A percentile compares a stretch with the other conserved stretches of the same genome.
Evolutionary conservation across 2,329 filamentous ascomycete species (phyloP).

Genomic region (Neofusicoccum sp.): DNA sequence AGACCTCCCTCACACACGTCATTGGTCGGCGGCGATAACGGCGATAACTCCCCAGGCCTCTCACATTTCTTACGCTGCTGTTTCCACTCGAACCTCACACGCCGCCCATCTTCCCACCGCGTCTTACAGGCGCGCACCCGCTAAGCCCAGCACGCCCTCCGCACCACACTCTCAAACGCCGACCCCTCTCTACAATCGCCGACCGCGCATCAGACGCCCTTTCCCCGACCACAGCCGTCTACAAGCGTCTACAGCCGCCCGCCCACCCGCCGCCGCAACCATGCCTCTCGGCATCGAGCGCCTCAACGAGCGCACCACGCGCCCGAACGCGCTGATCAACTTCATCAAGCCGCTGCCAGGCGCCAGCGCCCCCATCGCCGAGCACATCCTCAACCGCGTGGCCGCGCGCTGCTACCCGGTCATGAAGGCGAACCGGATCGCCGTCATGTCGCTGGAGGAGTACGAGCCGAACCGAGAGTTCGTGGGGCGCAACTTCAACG

Average conservation of each 20-base stretch:
- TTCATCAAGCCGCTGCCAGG: conserved; percentile 81
- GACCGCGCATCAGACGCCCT: neutral
- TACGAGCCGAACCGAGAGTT: conserved; percentile 80
- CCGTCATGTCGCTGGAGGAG: conserved; percentile 66
- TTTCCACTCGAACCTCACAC: neutral
- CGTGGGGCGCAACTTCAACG: conserved; percentile 86
- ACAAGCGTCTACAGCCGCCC: neutral
- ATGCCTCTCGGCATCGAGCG: conserved; percentile 81
- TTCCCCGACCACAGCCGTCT: no score
- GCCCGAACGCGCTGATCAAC: conserved; percentile 74
- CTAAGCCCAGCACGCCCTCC: neutral
- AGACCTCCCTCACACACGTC: neutral
- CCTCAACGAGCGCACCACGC: conserved; percentile 70
- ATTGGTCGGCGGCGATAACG: neutral
- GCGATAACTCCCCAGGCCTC: neutral
- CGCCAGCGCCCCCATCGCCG: conserved; percentile 35
- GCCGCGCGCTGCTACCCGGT: conserved; percentile 70
- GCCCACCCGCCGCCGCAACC: conserved; percentile 12
- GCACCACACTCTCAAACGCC: neutral
- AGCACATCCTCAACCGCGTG: conserved; percentile 37
- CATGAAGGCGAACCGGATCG: conserved; percentile 47
- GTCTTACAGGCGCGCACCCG: neutral
- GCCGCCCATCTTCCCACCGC: neutral
- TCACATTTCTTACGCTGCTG: neutral
- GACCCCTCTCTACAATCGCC: neutral